Conservation (phyloP, 768 basidiomycete genomes). For the Thelephora aurantiotincta region DNA sequence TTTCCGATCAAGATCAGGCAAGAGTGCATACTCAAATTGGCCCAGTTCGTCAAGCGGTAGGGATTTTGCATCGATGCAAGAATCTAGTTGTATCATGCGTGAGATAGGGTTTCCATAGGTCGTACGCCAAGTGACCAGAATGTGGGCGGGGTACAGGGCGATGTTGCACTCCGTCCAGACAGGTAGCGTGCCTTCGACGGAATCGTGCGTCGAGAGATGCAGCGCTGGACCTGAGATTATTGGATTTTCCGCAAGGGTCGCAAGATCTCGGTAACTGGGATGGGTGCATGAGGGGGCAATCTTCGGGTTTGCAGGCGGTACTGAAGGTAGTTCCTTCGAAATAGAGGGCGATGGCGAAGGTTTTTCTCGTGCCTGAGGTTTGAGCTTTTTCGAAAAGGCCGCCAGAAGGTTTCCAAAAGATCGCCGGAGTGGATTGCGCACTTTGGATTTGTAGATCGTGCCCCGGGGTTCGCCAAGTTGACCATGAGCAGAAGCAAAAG, state of each 20-base stretch:
- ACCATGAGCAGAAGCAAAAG: constrained; percentile 8
- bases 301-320: constrained; percentile 3
- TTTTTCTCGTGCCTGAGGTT: background rate
- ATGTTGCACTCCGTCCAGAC: constrained; percentile 38
- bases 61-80: constrained; percentile 54
- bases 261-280: constrained; percentile 2
- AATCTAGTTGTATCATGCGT: constrained; percentile 32
- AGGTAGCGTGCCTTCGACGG: constrained; percentile 17
- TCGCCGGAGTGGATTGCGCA: constrained; percentile 41
- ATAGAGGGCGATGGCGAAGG: background rate
- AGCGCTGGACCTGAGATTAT: constrained; percentile 25
- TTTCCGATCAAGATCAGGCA: constrained; percentile 31
- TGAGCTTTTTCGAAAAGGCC: constrained; percentile 35
- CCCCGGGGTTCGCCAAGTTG: background rate
- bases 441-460: constrained; percentile 24
- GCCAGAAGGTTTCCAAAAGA: constrained; percentile 52
- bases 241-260: no score
- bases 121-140: constrained; percentile 36
- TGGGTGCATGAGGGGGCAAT: constrained; percentile 9
- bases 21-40: constrained; percentile 26
- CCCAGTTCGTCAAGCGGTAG: constrained; percentile 27
- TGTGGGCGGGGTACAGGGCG: constrained; percentile 21
- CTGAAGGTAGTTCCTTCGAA: background rate
- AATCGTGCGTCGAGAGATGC: constrained; percentile 27
- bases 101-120: constrained; percentile 20